These are phyloP conservation scores for Suhomyces bribrorum DNA, from an alignment of 1,139 yeast species.

Conservation along the genomic window DNA sequence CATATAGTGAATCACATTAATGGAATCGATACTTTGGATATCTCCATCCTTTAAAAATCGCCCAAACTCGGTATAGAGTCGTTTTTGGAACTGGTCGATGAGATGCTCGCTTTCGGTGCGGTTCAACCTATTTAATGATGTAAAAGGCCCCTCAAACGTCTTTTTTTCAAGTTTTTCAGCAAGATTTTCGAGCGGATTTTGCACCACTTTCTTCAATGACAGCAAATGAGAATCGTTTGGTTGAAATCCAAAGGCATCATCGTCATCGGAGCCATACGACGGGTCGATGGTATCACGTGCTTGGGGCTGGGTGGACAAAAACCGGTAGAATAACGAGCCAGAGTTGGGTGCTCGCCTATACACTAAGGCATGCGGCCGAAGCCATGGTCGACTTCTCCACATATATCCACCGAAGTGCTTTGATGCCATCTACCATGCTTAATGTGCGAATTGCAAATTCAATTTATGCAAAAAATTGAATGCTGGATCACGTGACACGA, in stretches of 20 bases:
- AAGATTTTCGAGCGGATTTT: constrained; percentile 3
- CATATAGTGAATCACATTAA: constrained; percentile 26
- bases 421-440: no score
- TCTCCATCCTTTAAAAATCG: constrained; percentile 1
- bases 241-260: no score
- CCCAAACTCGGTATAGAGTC: constrained; percentile 7
- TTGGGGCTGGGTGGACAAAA: not conserved
- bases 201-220: constrained; percentile 1
- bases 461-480: no score
- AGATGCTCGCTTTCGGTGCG: constrained; percentile 4
- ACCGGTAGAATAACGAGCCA: not conserved
- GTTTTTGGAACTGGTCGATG: constrained; percentile 4
- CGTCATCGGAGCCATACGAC: no score
- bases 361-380: not conserved
- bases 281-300: no score
- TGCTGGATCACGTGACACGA: not conserved
- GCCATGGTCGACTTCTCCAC: not conserved
- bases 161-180: constrained; percentile 1
- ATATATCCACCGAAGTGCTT: no score
- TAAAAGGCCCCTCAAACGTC: constrained; percentile 11
- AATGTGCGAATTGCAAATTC: no score
- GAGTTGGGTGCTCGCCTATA: not conserved
- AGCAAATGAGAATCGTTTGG: not conserved
- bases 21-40: constrained; percentile 1
- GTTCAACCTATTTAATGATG: constrained; percentile 11